These are phyloP conservation scores for Dichotomopilus funicola DNA, from an alignment of 2,329 filamentous ascomycete species.

Conservation along the genomic window DNA sequence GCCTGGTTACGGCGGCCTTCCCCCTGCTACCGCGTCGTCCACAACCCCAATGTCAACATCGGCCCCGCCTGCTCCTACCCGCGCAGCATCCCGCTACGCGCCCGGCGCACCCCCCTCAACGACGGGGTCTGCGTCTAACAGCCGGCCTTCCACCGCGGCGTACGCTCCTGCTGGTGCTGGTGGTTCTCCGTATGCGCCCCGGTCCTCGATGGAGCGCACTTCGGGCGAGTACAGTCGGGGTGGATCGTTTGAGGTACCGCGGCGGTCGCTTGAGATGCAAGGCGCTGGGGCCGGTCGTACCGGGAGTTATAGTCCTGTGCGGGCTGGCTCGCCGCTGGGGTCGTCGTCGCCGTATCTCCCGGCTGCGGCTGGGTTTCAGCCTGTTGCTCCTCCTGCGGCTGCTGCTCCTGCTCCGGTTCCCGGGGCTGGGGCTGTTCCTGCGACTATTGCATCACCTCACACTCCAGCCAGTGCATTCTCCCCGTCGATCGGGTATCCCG, in stretches of 20 bases:
- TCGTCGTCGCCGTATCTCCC: conserved; percentile 11
- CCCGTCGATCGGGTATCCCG: conserved; percentile 17
- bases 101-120: conserved; percentile 29
- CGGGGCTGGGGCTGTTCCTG: too few species aligned
- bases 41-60: conserved; percentile 25
- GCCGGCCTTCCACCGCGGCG: conserved; percentile 22
- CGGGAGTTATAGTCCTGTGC: conserved; percentile 31
- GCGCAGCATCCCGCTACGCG: conserved; percentile 46
- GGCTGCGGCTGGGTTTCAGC: conserved; percentile 26
- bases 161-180: too few species aligned
- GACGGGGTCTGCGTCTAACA: conserved; percentile 22
- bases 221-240: conserved; percentile 37
- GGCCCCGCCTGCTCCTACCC: too few species aligned
- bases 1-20: conserved; percentile 29
- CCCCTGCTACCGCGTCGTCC: conserved; percentile 30
- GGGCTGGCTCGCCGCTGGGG: conserved; percentile 21
- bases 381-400: conserved; percentile 5
- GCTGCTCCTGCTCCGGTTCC: too few species aligned
- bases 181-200: conserved; percentile 23
- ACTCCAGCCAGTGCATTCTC: conserved; percentile 6
- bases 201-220: conserved; percentile 40
- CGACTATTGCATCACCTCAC: conserved; percentile 3
- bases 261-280: conserved; percentile 35
- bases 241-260: conserved; percentile 36
- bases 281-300: conserved; percentile 21